These are phyloP conservation scores for Mycogone perniciosa DNA, from an alignment of 2,329 filamentous ascomycete genomes.

Conservation along the genomic window DNA sequence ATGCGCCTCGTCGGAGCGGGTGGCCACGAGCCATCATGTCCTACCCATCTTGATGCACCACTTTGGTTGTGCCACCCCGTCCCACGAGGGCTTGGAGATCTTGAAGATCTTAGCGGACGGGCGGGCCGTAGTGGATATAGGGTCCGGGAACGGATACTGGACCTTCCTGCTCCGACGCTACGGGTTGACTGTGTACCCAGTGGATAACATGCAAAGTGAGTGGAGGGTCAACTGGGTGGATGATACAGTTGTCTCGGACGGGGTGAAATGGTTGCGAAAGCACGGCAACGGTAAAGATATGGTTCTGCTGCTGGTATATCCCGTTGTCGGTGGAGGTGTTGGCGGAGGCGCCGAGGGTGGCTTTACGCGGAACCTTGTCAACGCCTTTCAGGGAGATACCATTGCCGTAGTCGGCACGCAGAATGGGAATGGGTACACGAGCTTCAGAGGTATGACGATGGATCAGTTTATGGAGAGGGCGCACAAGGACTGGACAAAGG, in stretches of 20 bases:
- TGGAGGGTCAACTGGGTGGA: slow-evolving; percentile 64
- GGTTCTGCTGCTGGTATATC: slow-evolving; percentile 66
- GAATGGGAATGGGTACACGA: slow-evolving; percentile 68
- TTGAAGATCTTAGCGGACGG: slow-evolving; percentile 50
- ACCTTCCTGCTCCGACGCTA: slow-evolving; percentile 60
- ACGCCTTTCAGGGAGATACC: slow-evolving; percentile 55
- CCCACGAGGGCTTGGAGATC: slow-evolving; percentile 57
- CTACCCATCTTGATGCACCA: slow-evolving; percentile 72
- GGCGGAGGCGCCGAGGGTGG: slow-evolving; percentile 57
- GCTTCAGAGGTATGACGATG: slow-evolving; percentile 56
- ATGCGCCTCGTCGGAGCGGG: slow-evolving; percentile 42
- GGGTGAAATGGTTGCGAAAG: slow-evolving; percentile 49
- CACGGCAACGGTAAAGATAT: slow-evolving; percentile 45
- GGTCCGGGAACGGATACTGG: slow-evolving; percentile 72
- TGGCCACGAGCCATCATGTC: slow-evolving; percentile 57
- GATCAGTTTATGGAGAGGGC: slow-evolving; percentile 59
- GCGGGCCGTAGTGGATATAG: slow-evolving; percentile 56
- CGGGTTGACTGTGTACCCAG: slow-evolving; percentile 47
- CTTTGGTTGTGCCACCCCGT: slow-evolving; percentile 67
- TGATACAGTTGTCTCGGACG: slow-evolving; percentile 59
- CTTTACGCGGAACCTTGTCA: slow-evolving; percentile 58
- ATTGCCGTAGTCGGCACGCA: slow-evolving; percentile 70
- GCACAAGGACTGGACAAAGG: slow-evolving; percentile 50
- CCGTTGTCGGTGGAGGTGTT: slow-evolving; percentile 57
- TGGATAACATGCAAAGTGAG: slow-evolving; percentile 62